Percentiles rank a stretch among this genome's conserved stretches.
These are phyloP conservation scores for Aspergillus pseudoviridinutans DNA, from an alignment of 2,329 filamentous ascomycete genomes.

Conservation along the genomic window DNA sequence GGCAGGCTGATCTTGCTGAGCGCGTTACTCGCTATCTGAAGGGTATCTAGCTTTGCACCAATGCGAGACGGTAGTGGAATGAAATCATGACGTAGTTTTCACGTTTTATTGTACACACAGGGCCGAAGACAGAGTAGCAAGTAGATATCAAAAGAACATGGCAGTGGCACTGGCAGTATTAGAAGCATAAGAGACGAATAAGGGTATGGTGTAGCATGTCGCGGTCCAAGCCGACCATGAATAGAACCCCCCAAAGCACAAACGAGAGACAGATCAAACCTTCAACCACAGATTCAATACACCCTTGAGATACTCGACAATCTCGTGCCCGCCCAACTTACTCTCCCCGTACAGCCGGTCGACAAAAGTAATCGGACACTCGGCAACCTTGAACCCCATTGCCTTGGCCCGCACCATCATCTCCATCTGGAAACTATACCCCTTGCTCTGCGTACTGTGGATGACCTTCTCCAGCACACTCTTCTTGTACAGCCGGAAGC, in stretches of 20 bases:
- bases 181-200: slow-evolving; percentile 5
- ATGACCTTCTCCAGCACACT: slow-evolving; percentile 86
- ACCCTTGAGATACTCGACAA: slow-evolving; percentile 92
- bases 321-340: slow-evolving; percentile 92
- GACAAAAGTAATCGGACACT: slow-evolving; percentile 95
- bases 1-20: slow-evolving; percentile 41
- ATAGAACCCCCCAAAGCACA: background rate
- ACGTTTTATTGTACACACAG: slow-evolving; percentile 1
- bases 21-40: slow-evolving; percentile 33
- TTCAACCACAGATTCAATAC: slow-evolving; percentile 74
- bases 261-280: slow-evolving; percentile 47
- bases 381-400: slow-evolving; percentile 88
- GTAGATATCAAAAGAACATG: slow-evolving; percentile 1
- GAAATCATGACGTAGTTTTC: background rate
- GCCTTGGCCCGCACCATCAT: slow-evolving; percentile 97
- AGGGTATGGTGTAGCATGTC: background rate
- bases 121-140: slow-evolving; percentile 8
- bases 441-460: slow-evolving; percentile 85
- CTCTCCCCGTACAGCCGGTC: slow-evolving; percentile 93
- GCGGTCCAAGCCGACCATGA: background rate
- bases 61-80: background rate
- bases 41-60: slow-evolving; percentile 16
- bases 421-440: slow-evolving; percentile 99
- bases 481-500: slow-evolving; percentile 93
- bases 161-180: slow-evolving; percentile 4